Evolutionary conservation across 352 stramenopile genomes (phyloP).

Genomic region (Pythium aristosporum): DNA sequence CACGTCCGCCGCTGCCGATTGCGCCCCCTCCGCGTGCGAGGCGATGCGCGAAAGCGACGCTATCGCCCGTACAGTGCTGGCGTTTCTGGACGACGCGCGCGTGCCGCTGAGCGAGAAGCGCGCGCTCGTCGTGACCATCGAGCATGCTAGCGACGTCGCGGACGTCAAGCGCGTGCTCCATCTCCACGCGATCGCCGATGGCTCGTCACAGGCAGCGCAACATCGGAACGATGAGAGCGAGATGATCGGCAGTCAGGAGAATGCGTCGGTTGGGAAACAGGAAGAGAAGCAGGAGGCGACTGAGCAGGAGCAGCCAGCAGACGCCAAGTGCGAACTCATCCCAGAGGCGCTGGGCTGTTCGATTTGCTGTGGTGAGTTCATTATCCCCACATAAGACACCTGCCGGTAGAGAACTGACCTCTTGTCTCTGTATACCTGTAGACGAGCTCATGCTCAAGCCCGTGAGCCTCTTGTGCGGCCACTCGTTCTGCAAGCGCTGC

Average conservation of each 20-base stretch:
- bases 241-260: background rate
- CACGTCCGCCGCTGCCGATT: background rate
- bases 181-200: conserved; percentile 9
- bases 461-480: conserved; percentile 38
- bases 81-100: conserved; percentile 11
- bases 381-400: background rate
- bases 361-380: conserved; percentile 42
- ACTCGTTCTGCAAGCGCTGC: conserved; percentile 50
- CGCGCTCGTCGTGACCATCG: conserved; percentile 20
- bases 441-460: conserved; percentile 51
- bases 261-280: background rate
- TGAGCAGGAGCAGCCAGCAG: background rate
- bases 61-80: conserved; percentile 1
- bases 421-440: conserved; percentile 9
- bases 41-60: conserved; percentile 12
- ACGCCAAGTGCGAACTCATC: conserved; percentile 16
- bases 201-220: background rate
- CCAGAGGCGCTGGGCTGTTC: conserved; percentile 34
- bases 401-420: background rate
- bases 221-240: background rate
- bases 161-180: conserved; percentile 14
- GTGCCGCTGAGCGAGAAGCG: conserved; percentile 7
- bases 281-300: background rate
- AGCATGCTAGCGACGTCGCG: conserved; percentile 12
- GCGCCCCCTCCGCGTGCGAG: background rate